Percentiles rank a stretch among this genome's conserved stretches.
These are phyloP conservation scores for Fusarium sp. DNA, from an alignment of 2,329 filamentous ascomycete genomes.

Conservation along the genomic window DNA sequence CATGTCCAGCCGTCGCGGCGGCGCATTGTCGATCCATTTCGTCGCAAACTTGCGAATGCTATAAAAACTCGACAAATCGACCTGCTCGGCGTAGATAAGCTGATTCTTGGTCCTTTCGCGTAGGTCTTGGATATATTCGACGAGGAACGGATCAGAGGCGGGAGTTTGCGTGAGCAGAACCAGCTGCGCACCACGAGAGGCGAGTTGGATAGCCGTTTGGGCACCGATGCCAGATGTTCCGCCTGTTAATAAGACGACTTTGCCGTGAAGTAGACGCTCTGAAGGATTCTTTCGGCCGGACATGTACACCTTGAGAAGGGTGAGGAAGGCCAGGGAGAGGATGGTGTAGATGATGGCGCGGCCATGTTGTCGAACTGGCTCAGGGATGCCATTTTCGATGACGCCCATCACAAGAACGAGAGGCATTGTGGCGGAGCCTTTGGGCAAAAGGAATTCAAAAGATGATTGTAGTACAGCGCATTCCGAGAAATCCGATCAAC, in stretches of 20 bases:
- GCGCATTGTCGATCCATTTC: conserved; percentile 96
- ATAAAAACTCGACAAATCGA: conserved; percentile 88
- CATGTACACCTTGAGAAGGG: conserved; percentile 77
- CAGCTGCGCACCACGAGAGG: conserved; percentile 86
- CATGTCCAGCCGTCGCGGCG: conserved; percentile 89
- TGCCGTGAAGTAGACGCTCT: conserved; percentile 90
- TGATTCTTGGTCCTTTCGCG: conserved; percentile 82
- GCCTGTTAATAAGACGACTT: conserved; percentile 93
- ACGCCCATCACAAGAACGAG: conserved; percentile 62
- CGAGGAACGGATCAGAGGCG: conserved; percentile 86
- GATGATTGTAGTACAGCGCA: conserved; percentile 21
- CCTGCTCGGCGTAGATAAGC: conserved; percentile 94
- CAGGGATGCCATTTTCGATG: conserved; percentile 61
- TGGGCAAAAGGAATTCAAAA: not conserved
- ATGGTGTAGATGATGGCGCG: conserved; percentile 56
- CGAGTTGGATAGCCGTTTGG: conserved; percentile 78
- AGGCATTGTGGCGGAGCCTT: conserved; percentile 57
- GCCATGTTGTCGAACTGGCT: conserved; percentile 59
- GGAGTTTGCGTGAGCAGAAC: conserved; percentile 88
- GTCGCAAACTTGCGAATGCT: conserved; percentile 94
- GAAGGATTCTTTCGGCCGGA: conserved; percentile 79
- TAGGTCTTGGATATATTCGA: conserved; percentile 92
- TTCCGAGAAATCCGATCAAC: conserved; percentile 2
- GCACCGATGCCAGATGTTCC: conserved; percentile 95
- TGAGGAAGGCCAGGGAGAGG: conserved; percentile 53